phyloP scores from a whole-genome alignment of 2,329 filamentous ascomycete genomes.

The Colletotrichum orchidophilum region DNA sequence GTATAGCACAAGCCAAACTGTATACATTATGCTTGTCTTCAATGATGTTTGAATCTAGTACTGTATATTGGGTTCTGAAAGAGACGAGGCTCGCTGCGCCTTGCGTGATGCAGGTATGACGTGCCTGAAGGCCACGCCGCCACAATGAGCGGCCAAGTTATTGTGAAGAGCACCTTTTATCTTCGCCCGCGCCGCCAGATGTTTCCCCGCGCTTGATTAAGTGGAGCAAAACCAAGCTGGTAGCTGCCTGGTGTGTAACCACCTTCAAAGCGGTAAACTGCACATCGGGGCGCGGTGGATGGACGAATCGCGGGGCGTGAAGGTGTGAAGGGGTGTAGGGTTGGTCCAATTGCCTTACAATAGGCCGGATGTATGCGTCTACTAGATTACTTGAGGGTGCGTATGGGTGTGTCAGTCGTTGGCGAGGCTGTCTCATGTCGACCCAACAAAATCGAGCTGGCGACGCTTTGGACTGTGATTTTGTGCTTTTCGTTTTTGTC shows the following conservation, averaged over 20 bases:
- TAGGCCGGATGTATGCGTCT: not conserved
- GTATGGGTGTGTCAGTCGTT: not conserved
- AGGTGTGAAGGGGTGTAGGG: not conserved
- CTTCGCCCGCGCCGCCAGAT: no score
- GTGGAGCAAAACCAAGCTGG: not conserved
- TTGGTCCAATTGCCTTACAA: not conserved
- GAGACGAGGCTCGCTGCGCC: no score
- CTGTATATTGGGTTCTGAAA: no score
- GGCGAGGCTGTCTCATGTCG: not conserved
- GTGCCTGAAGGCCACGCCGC: no score
- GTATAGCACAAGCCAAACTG: no score
- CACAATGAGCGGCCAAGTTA: no score
- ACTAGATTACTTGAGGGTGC: not conserved
- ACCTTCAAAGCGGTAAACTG: not conserved
- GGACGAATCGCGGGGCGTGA: not conserved
- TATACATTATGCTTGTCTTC: no score
- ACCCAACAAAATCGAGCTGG: not conserved
- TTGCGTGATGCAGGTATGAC: no score
- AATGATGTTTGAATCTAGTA: no score
- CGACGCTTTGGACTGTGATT: not conserved
- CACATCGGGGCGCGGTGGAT: not conserved
- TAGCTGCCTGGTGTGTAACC: not conserved
- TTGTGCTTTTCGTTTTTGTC: no score
- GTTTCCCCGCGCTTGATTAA: not conserved
- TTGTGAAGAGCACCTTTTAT: no score